phyloP scores from a whole-genome alignment of 345 rosid genomes.

The Gossypium mustelinum region DNA sequence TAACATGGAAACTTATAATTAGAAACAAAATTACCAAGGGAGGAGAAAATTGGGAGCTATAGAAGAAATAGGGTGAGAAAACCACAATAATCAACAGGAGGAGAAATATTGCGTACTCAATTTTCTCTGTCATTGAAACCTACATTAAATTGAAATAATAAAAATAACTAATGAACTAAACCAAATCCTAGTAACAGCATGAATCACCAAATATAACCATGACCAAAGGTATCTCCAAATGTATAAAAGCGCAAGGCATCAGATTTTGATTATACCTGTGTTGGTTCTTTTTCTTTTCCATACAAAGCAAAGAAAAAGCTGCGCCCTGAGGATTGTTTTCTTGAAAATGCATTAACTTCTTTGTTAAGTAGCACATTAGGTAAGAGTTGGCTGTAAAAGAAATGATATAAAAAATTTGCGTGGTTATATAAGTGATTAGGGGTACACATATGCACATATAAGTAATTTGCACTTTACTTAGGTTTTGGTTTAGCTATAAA shows the following conservation, averaged over 20 bases:
- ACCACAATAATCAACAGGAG: not conserved
- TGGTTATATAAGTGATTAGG: not conserved
- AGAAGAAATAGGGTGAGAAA: conserved; percentile 3
- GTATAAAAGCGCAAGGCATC: not conserved
- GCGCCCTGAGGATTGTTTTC: not conserved
- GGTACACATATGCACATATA: not conserved
- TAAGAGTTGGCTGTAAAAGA: not conserved
- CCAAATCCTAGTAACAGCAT: not conserved
- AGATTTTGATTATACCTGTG: not conserved
- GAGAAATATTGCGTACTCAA: not conserved
- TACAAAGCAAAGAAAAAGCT: not conserved
- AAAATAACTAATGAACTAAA: not conserved
- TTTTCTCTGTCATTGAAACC: not conserved
- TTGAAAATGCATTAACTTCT: not conserved
- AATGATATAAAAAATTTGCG: not conserved
- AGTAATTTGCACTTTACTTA: not conserved
- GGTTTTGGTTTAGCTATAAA: not conserved
- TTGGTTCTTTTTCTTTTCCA: not conserved
- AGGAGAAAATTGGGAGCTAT: not conserved
- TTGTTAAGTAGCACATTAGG: not conserved
- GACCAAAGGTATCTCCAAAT: not conserved
- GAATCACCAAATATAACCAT: not conserved
- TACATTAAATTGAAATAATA: not conserved
- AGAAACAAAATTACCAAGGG: not conserved
- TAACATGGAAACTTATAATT: not conserved